Conservation (phyloP, 371 early-diverging fungal genomes). For the Circinella minor region DNA sequence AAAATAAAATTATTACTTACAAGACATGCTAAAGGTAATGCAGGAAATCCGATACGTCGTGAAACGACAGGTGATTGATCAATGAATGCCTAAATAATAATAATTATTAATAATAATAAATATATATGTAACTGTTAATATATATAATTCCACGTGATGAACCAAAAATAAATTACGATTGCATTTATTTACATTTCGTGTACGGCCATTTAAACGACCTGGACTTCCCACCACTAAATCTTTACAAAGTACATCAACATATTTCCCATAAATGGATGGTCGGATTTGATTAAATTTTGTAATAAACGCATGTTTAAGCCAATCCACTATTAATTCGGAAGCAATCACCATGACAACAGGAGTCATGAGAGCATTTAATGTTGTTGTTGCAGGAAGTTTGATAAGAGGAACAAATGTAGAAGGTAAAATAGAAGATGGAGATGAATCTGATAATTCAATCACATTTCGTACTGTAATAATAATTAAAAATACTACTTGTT, state of each 20-base stretch:
- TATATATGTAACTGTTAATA: constrained; percentile 12
- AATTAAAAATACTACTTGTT: constrained; percentile 81
- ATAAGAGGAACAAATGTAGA: constrained; percentile 67
- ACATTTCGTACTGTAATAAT: constrained; percentile 91
- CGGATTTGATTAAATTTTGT: constrained; percentile 95
- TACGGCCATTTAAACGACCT: constrained; percentile 46
- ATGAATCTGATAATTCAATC: constrained; percentile 83
- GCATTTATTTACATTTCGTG: constrained; percentile 20
- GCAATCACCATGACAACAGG: constrained; percentile 86
- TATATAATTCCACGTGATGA: constrained; percentile 12
- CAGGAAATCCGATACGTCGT: constrained; percentile 90
- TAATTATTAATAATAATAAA: background rate
- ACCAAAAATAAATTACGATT: background rate
- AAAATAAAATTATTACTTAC: constrained; percentile 41
- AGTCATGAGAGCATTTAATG: constrained; percentile 68
- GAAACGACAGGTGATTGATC: constrained; percentile 91
- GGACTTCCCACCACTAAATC: constrained; percentile 81
- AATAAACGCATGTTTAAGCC: constrained; percentile 98
- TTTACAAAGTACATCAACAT: constrained; percentile 85
- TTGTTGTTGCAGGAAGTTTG: constrained; percentile 57
- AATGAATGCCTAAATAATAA: constrained; percentile 50
- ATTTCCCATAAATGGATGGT: constrained; percentile 86
- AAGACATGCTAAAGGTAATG: constrained; percentile 87
- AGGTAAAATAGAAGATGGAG: constrained; percentile 66
- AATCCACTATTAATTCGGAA: constrained; percentile 94